Base-by-base conservation (phyloP, 257 asterid species). In the Solanum megistacrolobum region DNA sequence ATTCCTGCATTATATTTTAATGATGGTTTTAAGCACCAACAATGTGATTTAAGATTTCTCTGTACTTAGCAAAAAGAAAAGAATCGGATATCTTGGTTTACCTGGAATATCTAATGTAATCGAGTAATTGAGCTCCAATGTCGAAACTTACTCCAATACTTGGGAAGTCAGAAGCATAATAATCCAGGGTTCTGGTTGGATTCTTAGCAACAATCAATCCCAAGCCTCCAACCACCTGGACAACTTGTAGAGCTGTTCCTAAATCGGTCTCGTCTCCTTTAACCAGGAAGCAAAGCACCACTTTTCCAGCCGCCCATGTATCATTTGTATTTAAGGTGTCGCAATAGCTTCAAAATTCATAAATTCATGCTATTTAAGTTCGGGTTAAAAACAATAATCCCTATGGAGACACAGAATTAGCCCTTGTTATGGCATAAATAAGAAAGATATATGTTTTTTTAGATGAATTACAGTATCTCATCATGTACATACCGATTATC, bases 51-150 rank as follows among this genome's bases (percentile, higher is more conserved):
- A 21, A 36, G 55, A 11, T 21, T 36, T 36, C 32, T 23, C 18
- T 35, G 13, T 36, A 75, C 62, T 16, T 16, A 0, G 32, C 9
- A 21, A 35, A 35, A 74, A 72, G 38, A 71, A 71, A 31, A 71
- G 52, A 74, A 18, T 74, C 10, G 23, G 39, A 52, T 31, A 2
- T 29, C 4, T 35, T 55, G 20, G 58, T 58, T 52, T 88, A 91
- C 94, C 88, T 89, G 25, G 91, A 85, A 23, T 55, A 86, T 27
- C 89, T 88, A 25, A 91, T 79, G 90, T 92, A 91, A 32, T 87
- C 32, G 5, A 92, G 92, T 74, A 92, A 87, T 12, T 88, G 86
- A 23, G 87, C 58, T 34, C 93, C 93, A 6, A 85, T 43, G 2
- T 90, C 90, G 18, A 75, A 83, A n/a, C 82, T 83, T 3, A 91